Evolutionary conservation across 1,284 basidiomycete genomes (phyloP).

Genomic region (Ceratobasidium sp.): DNA sequence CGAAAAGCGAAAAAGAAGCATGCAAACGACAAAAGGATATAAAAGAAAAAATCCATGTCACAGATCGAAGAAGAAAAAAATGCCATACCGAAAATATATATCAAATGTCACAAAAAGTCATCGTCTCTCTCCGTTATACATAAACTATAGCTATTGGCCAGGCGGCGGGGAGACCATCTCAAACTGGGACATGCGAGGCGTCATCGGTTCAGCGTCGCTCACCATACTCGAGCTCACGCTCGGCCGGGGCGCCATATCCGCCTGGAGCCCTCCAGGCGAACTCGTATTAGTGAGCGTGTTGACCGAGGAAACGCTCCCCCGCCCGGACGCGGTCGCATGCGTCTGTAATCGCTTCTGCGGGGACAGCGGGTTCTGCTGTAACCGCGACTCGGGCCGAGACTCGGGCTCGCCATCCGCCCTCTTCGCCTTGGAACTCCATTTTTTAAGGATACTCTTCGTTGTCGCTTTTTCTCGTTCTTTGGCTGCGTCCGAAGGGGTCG

Average conservation of each 20-base stretch:
- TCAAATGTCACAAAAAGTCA: neutral
- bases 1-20: conserved; percentile 19
- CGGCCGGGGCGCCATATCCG: conserved; percentile 33
- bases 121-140: conserved; percentile 8
- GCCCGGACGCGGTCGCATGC: neutral
- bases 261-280: neutral
- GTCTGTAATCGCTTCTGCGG: conserved; percentile 10
- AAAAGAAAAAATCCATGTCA: conserved; percentile 30
- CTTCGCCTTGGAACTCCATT: conserved; percentile 30
- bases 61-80: conserved; percentile 5
- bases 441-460: conserved; percentile 33
- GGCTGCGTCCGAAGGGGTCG: neutral
- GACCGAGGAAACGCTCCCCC: conserved; percentile 27
- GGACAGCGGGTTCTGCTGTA: conserved; percentile 13
- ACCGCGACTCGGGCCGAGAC: conserved; percentile 7
- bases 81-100: conserved; percentile 26
- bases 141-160: conserved; percentile 11
- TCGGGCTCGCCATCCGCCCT: conserved; percentile 2
- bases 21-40: conserved; percentile 3
- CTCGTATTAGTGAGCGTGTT: conserved; percentile 29
- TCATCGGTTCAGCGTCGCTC: conserved; percentile 45
- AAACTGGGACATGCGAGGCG: conserved; percentile 48
- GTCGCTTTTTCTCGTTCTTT: conserved; percentile 17
- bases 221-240: conserved; percentile 38
- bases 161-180: conserved; percentile 47